Evolutionary conservation across 768 basidiomycete species (phyloP).

Genomic region (Rhizopogon rudus): DNA sequence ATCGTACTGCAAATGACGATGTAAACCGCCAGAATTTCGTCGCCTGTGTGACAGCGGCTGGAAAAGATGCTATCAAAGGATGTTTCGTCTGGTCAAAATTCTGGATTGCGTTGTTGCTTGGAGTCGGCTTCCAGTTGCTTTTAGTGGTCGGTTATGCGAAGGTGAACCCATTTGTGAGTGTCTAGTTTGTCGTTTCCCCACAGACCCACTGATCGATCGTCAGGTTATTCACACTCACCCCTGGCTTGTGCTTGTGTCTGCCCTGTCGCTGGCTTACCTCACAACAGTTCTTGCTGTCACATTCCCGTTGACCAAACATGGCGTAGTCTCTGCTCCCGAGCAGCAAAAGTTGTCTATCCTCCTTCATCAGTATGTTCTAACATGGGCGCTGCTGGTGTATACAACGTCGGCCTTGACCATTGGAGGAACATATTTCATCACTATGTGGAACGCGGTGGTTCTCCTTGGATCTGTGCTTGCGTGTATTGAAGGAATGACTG

Average conservation of each 20-base stretch:
- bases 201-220: background rate
- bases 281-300: conserved; percentile 37
- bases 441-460: conserved; percentile 46
- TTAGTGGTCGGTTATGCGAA: conserved; percentile 45
- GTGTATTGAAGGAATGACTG: conserved; percentile 30
- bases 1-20: background rate
- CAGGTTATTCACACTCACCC: conserved; percentile 61
- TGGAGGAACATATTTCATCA: conserved; percentile 54
- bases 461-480: conserved; percentile 37
- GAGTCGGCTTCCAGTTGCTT: conserved; percentile 39
- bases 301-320: conserved; percentile 25
- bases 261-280: conserved; percentile 48
- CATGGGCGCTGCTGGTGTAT: conserved; percentile 53
- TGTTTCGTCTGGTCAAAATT: conserved; percentile 55
- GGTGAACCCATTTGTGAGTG: conserved; percentile 62
- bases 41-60: conserved; percentile 16
- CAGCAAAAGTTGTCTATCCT: conserved; percentile 49
- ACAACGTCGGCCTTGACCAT: conserved; percentile 41
- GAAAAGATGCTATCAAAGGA: conserved; percentile 22
- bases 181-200: background rate
- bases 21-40: conserved; percentile 5
- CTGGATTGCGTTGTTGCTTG: conserved; percentile 51
- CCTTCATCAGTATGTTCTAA: conserved; percentile 50
- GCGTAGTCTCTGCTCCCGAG: conserved; percentile 20
- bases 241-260: conserved; percentile 44